These are phyloP conservation scores for Boletus semigastroideus DNA, from an alignment of 1,284 basidiomycete species.

Conservation along the genomic window DNA sequence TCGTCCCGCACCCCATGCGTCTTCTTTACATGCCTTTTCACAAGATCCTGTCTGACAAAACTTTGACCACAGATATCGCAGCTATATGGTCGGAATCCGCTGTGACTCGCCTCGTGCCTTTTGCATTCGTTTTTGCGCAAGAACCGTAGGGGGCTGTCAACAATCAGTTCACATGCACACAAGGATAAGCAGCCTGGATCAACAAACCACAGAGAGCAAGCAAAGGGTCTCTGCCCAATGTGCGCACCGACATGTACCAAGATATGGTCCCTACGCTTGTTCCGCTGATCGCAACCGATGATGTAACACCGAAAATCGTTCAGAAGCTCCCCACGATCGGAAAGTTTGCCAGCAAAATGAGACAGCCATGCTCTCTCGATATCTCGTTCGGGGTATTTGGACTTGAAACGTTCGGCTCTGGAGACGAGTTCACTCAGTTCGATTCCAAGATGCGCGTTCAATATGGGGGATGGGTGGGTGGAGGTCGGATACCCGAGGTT, in stretches of 20 bases:
- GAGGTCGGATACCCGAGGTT: background rate
- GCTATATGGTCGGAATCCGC: constrained; percentile 52
- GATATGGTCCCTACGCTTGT: constrained; percentile 70
- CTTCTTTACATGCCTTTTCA: constrained; percentile 59
- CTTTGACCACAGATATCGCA: constrained; percentile 55
- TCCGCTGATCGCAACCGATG: constrained; percentile 57
- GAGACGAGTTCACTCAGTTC: constrained; percentile 49
- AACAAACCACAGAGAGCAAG: constrained; percentile 56
- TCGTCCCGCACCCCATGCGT: constrained; percentile 44
- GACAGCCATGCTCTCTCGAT: constrained; percentile 64
- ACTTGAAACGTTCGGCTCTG: constrained; percentile 52
- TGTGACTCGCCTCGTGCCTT: constrained; percentile 65
- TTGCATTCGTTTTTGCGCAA: constrained; percentile 74
- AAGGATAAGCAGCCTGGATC: background rate
- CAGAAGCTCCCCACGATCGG: constrained; percentile 51
- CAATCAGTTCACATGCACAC: constrained; percentile 7
- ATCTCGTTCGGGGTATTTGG: constrained; percentile 50
- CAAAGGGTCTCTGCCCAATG: constrained; percentile 62
- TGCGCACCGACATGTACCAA: constrained; percentile 69
- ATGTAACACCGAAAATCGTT: constrained; percentile 68
- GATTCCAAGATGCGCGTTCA: constrained; percentile 61
- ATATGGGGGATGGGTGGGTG: constrained; percentile 45
- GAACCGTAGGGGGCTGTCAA: constrained; percentile 54
- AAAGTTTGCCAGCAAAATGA: constrained; percentile 63
- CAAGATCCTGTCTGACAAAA: constrained; percentile 63